These are phyloP conservation scores for Aspergillus sclerotialis DNA, from an alignment of 2,329 filamentous ascomycete species.

Conservation along the genomic window DNA sequence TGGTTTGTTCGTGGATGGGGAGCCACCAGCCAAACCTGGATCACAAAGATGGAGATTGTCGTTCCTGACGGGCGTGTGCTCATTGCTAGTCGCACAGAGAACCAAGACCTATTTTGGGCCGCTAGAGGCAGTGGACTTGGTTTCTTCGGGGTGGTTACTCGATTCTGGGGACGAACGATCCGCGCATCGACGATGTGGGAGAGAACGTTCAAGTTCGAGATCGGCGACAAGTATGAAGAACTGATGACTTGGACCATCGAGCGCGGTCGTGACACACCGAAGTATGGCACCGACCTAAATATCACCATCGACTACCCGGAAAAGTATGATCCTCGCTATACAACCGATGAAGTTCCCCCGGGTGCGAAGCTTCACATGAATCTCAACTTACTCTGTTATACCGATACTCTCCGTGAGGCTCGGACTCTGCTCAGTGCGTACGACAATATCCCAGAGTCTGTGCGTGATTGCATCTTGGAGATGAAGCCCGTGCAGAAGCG, in stretches of 20 bases:
- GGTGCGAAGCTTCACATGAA: background rate
- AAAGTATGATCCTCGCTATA: too few species aligned
- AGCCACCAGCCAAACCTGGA: slow-evolving; percentile 13
- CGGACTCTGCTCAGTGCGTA: background rate
- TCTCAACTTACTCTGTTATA: background rate
- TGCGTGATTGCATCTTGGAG: background rate
- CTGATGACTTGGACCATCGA: background rate
- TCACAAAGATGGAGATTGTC: slow-evolving; percentile 22
- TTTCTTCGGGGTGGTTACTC: slow-evolving; percentile 1
- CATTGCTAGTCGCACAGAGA: slow-evolving; percentile 23
- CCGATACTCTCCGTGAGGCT: background rate
- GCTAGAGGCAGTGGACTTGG: slow-evolving; percentile 21
- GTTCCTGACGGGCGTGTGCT: slow-evolving; percentile 33
- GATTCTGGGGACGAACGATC: slow-evolving; percentile 1
- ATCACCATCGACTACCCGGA: background rate
- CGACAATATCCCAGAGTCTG: background rate
- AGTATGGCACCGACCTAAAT: background rate
- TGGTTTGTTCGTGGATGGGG: slow-evolving; percentile 23
- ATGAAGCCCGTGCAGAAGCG: background rate
- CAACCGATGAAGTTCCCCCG: background rate
- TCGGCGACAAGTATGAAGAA: background rate
- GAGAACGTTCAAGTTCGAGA: background rate
- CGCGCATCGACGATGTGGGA: background rate
- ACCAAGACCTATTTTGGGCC: slow-evolving; percentile 36
- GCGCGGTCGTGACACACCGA: background rate